Evolutionary conservation across 2,329 filamentous ascomycete genomes (phyloP).

Genomic region (Diaporthe humulicola): DNA sequence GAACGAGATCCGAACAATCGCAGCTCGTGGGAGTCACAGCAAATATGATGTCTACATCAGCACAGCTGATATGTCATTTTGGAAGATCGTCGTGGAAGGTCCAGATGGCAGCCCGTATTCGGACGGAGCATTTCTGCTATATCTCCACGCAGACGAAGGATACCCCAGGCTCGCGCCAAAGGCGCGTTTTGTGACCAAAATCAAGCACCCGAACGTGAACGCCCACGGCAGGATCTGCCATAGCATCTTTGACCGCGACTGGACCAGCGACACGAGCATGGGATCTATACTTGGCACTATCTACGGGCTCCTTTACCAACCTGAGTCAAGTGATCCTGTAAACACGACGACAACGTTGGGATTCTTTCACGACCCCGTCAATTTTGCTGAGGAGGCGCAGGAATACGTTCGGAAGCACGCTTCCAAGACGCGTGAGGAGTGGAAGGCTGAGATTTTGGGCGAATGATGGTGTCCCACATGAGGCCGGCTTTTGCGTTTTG

Average conservation of each 20-base stretch:
- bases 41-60: conserved; percentile 52
- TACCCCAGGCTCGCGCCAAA: conserved; percentile 85
- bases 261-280: conserved; percentile 43
- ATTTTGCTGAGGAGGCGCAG: conserved; percentile 4
- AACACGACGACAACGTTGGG: conserved; percentile 19
- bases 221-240: conserved; percentile 79
- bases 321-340: conserved; percentile 40
- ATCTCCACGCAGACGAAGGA: conserved; percentile 82
- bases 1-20: conserved; percentile 18
- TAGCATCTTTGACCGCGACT: conserved; percentile 41
- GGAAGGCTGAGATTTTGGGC: conserved; percentile 14
- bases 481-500: background rate
- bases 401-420: conserved; percentile 12
- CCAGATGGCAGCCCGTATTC: conserved; percentile 40
- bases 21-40: conserved; percentile 5
- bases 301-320: conserved; percentile 40
- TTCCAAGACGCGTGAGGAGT: conserved; percentile 12
- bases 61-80: conserved; percentile 54
- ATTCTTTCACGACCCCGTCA: conserved; percentile 1
- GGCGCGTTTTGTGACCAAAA: conserved; percentile 83
- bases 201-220: conserved; percentile 86
- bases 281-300: conserved; percentile 40
- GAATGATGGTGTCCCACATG: background rate
- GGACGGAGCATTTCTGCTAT: conserved; percentile 81
- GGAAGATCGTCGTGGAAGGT: conserved; percentile 55